Conservation (phyloP, 1,139 yeast genomes). For the Scheffersomyces lignicola region DNA sequence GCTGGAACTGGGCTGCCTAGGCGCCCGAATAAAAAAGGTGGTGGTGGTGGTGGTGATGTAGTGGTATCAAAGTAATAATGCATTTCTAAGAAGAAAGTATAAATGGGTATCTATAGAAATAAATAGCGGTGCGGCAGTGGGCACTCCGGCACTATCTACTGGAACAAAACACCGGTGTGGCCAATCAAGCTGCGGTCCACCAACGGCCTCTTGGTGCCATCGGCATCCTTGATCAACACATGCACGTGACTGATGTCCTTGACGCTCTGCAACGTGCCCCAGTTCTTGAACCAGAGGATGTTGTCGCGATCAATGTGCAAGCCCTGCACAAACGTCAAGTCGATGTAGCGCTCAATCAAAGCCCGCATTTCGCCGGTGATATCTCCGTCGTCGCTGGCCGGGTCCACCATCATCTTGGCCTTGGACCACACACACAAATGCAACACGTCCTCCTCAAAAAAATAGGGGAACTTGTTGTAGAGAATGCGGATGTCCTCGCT, state of each 20-base stretch:
- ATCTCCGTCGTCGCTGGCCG: conserved; percentile 42
- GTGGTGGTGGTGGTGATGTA: no score
- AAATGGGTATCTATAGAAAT: no score
- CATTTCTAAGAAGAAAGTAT: no score
- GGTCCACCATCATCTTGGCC: conserved; percentile 31
- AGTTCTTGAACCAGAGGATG: conserved; percentile 62
- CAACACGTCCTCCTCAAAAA: conserved; percentile 32
- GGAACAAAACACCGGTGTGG: conserved; percentile 3
- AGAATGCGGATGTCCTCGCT: conserved; percentile 31
- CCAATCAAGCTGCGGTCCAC: conserved; percentile 1
- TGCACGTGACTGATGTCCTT: conserved; percentile 60
- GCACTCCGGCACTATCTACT: not conserved
- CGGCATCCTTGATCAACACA: conserved; percentile 45
- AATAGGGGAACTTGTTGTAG: conserved; percentile 46
- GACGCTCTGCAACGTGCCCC: conserved; percentile 61
- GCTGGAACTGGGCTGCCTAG: no score
- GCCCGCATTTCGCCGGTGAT: conserved; percentile 37
- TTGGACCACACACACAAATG: conserved; percentile 50
- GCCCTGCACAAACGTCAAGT: conserved; percentile 44
- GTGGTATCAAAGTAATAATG: no score
- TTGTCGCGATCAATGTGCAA: conserved; percentile 36
- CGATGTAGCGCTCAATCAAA: conserved; percentile 39
- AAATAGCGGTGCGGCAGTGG: not conserved
- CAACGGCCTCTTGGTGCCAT: conserved; percentile 5
- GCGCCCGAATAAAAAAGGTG: no score